Conservation (phyloP, 2,329 filamentous ascomycete genomes). For the Sphaerulina musiva region DNA sequence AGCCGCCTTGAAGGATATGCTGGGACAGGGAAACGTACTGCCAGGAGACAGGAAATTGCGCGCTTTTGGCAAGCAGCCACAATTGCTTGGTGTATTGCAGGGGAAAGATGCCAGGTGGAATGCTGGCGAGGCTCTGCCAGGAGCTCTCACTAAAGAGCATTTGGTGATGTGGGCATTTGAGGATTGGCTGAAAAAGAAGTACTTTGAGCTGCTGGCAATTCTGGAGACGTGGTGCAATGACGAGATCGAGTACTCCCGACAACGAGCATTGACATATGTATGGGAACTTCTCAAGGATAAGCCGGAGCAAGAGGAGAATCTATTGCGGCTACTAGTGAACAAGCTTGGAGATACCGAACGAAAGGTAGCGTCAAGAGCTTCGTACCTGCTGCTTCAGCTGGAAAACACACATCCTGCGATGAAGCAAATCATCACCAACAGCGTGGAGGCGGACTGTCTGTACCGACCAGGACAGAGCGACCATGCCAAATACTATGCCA, state of each 20-base stretch:
- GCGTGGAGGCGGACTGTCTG: constrained; percentile 80
- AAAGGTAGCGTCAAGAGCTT: constrained; percentile 90
- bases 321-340: constrained; percentile 85
- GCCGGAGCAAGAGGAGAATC: constrained; percentile 92
- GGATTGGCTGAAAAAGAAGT: constrained; percentile 88
- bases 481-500: constrained; percentile 88
- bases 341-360: constrained; percentile 93
- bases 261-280: constrained; percentile 80
- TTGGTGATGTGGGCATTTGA: constrained; percentile 86
- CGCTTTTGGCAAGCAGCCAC: constrained; percentile 72
- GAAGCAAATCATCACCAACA: constrained; percentile 79
- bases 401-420: constrained; percentile 85
- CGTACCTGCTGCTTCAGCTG: constrained; percentile 86
- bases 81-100: constrained; percentile 64
- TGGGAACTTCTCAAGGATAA: constrained; percentile 90
- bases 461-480: constrained; percentile 80
- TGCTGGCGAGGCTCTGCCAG: constrained; percentile 62
- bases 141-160: constrained; percentile 66
- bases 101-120: constrained; percentile 59
- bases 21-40: constrained; percentile 80
- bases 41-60: constrained; percentile 75
- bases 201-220: constrained; percentile 87
- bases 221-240: constrained; percentile 91
- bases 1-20: constrained; percentile 85
- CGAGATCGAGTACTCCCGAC: constrained; percentile 88